Evolutionary conservation across 768 basidiomycete genomes (phyloP).

Genomic region (Lentinula lateritia): DNA sequence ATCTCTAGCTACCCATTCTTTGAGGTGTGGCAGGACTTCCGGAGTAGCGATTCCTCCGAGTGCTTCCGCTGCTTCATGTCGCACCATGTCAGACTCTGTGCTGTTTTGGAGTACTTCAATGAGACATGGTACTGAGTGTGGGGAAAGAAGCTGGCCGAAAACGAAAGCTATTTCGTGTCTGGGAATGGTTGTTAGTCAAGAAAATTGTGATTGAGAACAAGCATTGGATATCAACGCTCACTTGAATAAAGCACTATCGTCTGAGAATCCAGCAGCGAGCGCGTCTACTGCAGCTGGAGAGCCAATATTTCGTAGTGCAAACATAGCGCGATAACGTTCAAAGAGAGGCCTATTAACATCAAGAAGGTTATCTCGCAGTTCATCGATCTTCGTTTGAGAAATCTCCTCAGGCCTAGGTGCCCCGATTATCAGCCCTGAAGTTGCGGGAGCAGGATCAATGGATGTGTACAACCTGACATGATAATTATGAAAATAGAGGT

Average conservation of each 20-base stretch:
- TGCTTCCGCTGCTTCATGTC: conserved; percentile 98
- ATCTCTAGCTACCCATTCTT: conserved; percentile 74
- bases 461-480: conserved; percentile 63
- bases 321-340: conserved; percentile 97
- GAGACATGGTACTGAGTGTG: conserved; percentile 83
- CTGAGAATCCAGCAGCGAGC: conserved; percentile 84
- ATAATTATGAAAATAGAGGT: background rate
- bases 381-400: conserved; percentile 40
- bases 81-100: conserved; percentile 90
- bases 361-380: conserved; percentile 59
- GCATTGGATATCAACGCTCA: conserved; percentile 25
- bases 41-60: conserved; percentile 95
- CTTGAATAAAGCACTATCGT: conserved; percentile 93
- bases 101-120: conserved; percentile 68
- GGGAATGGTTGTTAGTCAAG: conserved; percentile 1
- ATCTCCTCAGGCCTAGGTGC: conserved; percentile 46
- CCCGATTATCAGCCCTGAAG: conserved; percentile 55
- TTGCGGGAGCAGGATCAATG: conserved; percentile 85
- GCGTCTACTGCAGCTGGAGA: conserved; percentile 82
- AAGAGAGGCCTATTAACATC: conserved; percentile 71
- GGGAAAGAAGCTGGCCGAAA: conserved; percentile 90
- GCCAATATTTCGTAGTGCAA: conserved; percentile 91
- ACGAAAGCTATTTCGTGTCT: conserved; percentile 99
- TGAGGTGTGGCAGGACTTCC: conserved; percentile 81
- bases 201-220: background rate